Base-by-base conservation (phyloP, 2,329 filamentous ascomycete genomes). In the Monilinia laxa region DNA sequence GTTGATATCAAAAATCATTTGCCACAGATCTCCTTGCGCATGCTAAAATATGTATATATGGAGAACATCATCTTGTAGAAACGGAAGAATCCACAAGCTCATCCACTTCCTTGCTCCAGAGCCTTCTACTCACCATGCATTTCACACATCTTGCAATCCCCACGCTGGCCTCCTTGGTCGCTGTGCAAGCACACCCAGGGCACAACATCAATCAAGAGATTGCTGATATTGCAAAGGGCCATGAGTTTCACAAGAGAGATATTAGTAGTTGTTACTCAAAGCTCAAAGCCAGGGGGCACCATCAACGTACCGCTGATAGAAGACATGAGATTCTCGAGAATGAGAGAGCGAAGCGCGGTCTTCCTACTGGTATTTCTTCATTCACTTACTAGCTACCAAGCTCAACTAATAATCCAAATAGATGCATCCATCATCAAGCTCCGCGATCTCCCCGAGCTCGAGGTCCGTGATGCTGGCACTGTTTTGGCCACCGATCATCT, bases 231-330 rank as follows among this genome's bases (percentile, higher is more conserved):
- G 53, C 40, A 38, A 47, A 56, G 42, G 62, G 38, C 28, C 53
- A 64, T 25, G 28, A 57, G 42, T 40, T 57, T 47, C 42, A 38
- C 42, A 56, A 60, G 28, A 60, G 66, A 55, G 66, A 65, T 49
- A 65, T 67, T 25, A 65, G 66, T 31, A 56, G 64, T 18, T 67
- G 62, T 16, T 56, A 64, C 47, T 51, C 51, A n/a, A 74, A 74
- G 35, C 71, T 79, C n/a, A 76, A 76, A 70, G 73, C 73, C 55
- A 74, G 77, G 54, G 77, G 77, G 38, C 73, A 78, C 51, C 72
- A 77, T 65, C 69, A 71, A 58, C 64, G 54, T 16, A 64, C 38
- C 42, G 47, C 51, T 23, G 52, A 62, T 51, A 67, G 68, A 51
- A 65, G 67, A 23, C 49, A 62, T 64, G 66, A 68, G 18, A 68